phyloP scores from a whole-genome alignment of 163 green algal genomes.

The Chlamydomonas reinhardtii region DNA sequence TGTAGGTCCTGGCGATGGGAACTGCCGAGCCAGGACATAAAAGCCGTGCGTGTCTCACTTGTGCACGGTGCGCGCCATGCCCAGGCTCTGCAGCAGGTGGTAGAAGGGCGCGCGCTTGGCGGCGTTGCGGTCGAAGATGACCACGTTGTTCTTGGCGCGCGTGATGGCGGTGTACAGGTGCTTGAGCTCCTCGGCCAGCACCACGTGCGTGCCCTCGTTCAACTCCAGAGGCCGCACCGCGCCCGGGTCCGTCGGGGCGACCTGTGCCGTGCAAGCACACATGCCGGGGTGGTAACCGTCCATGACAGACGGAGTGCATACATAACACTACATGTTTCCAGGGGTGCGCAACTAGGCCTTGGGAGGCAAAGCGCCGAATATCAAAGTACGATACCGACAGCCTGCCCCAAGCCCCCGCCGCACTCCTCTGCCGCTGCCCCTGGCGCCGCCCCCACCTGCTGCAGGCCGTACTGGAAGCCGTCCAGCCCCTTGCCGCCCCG shows the following conservation, averaged over 20 bases:
- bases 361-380: too few relatives aligned
- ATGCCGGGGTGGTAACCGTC: too few relatives aligned
- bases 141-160: constrained; percentile 75
- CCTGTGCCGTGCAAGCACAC: background rate
- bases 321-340: too few relatives aligned
- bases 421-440: background rate
- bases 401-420: too few relatives aligned
- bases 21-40: too few relatives aligned
- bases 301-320: too few relatives aligned
- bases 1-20: too few relatives aligned
- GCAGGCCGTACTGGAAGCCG: constrained; percentile 27
- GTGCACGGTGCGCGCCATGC: constrained; percentile 60
- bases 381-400: too few relatives aligned
- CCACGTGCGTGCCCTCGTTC: constrained; percentile 16
- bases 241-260: constrained; percentile 16
- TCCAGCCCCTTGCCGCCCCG: constrained; percentile 10
- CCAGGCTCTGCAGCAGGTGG: constrained; percentile 69
- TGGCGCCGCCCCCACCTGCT: background rate
- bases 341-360: too few relatives aligned
- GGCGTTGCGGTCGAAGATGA: constrained; percentile 75
- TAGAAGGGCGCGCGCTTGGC: constrained; percentile 76
- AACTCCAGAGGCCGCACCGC: constrained; percentile 62
- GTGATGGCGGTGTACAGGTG: constrained; percentile 87
- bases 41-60: constrained; percentile 15
- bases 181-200: constrained; percentile 76